Conservation (phyloP, 2,329 filamentous ascomycete species). For the Ophiostoma sp. region DNA sequence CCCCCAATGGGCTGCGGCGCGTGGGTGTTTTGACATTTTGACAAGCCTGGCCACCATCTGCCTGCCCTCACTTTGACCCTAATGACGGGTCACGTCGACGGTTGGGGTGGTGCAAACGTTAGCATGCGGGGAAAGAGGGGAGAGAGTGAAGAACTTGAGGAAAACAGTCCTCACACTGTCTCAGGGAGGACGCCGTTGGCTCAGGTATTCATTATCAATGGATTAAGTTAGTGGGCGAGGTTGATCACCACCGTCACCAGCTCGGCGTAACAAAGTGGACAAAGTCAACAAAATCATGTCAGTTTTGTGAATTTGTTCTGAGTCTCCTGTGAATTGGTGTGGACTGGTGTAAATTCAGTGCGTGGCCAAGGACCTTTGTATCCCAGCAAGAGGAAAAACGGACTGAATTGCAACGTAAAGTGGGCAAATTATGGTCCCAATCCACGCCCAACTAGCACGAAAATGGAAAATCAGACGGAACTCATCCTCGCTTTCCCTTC, state of each 20-base stretch:
- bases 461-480: too few species aligned
- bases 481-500: too few species aligned
- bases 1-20: too few species aligned
- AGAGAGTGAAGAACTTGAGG: neutral
- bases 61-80: neutral
- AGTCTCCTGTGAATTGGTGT: too few species aligned
- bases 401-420: too few species aligned
- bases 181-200: neutral
- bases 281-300: neutral
- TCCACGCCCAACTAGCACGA: too few species aligned
- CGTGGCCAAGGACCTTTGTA: too few species aligned
- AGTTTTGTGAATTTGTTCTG: too few species aligned
- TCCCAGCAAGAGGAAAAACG: too few species aligned
- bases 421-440: too few species aligned
- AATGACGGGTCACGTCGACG: neutral
- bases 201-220: neutral
- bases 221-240: neutral
- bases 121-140: neutral
- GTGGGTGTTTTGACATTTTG: neutral
- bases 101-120: neutral
- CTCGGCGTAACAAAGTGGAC: neutral
- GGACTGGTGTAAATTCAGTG: too few species aligned
- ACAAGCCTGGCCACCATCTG: neutral
- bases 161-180: too few species aligned
- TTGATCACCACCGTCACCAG: neutral